Evolutionary conservation across 129 eudicot species (phyloP).

Genomic region (Ambrosia artemisiifolia): DNA sequence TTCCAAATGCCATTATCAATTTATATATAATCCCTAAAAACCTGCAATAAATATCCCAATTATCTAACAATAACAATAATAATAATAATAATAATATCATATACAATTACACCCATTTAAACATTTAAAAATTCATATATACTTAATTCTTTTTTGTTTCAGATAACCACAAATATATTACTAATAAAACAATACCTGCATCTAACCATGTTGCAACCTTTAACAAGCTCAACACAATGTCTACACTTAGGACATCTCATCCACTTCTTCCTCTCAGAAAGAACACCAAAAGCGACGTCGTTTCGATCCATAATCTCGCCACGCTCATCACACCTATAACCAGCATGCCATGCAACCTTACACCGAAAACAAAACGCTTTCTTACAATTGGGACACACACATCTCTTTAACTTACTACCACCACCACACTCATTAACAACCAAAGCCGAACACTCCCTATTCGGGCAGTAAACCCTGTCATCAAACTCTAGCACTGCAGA

Average conservation of each 20-base stretch:
- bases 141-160: too few relatives aligned
- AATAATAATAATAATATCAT: too few relatives aligned
- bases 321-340: constrained; percentile 63
- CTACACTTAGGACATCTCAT: constrained; percentile 63
- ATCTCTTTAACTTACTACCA: constrained; percentile 28
- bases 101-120: too few relatives aligned
- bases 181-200: neutral
- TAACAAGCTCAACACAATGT: constrained; percentile 48
- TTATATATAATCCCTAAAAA: too few relatives aligned
- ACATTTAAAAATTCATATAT: too few relatives aligned
- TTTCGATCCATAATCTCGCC: constrained; percentile 50
- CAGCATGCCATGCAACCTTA: constrained; percentile 58
- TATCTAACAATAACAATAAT: too few relatives aligned
- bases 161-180: too few relatives aligned
- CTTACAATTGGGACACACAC: constrained; percentile 59
- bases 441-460: constrained; percentile 54
- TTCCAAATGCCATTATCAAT: too few relatives aligned
- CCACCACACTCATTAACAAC: constrained; percentile 67
- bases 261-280: constrained; percentile 53
- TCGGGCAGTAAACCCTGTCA: constrained; percentile 58
- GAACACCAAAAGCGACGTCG: constrained; percentile 63
- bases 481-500: constrained; percentile 33
- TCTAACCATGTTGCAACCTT: constrained; percentile 47
- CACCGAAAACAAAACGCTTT: constrained; percentile 52
- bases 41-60: too few relatives aligned